phyloP scores from a whole-genome alignment of 148 eudicot genomes.

The Beta vulgaris region DNA sequence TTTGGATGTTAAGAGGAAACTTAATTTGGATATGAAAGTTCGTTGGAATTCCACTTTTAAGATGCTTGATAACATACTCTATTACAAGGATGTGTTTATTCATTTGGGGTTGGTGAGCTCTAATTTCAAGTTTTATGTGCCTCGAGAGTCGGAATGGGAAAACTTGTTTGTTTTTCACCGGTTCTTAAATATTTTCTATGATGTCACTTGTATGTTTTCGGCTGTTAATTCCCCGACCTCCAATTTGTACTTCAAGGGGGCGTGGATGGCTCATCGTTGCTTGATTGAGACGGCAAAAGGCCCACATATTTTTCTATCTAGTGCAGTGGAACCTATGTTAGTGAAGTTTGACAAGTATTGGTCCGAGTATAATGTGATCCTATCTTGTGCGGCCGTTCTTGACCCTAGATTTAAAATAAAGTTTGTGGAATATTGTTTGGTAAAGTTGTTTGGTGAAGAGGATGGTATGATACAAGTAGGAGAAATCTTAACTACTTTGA shows the following conservation, averaged over 20 bases:
- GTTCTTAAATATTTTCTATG: too few relatives aligned
- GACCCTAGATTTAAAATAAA: not conserved
- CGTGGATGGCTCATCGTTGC: not conserved
- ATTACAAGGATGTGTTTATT: not conserved
- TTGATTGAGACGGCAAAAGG: not conserved
- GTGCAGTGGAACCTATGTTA: not conserved
- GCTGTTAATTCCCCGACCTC: too few relatives aligned
- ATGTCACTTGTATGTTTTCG: too few relatives aligned
- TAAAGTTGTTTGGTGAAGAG: not conserved
- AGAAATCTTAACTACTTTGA: too few relatives aligned
- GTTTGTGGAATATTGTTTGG: not conserved
- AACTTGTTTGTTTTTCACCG: too few relatives aligned
- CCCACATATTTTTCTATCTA: not conserved
- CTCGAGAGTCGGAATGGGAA: not conserved
- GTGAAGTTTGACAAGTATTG: not conserved
- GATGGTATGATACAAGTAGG: too few relatives aligned
- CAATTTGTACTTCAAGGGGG: too few relatives aligned
- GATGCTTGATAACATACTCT: not conserved
- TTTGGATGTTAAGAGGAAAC: not conserved
- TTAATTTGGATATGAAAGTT: constrained; percentile 3
- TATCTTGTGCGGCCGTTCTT: not conserved
- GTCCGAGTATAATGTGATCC: not conserved
- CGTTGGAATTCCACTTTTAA: not conserved
- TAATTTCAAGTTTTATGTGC: not conserved
- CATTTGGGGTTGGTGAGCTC: not conserved